Base-by-base conservation (phyloP, 306 rosid genomes). In the Styphnolobium japonicum region DNA sequence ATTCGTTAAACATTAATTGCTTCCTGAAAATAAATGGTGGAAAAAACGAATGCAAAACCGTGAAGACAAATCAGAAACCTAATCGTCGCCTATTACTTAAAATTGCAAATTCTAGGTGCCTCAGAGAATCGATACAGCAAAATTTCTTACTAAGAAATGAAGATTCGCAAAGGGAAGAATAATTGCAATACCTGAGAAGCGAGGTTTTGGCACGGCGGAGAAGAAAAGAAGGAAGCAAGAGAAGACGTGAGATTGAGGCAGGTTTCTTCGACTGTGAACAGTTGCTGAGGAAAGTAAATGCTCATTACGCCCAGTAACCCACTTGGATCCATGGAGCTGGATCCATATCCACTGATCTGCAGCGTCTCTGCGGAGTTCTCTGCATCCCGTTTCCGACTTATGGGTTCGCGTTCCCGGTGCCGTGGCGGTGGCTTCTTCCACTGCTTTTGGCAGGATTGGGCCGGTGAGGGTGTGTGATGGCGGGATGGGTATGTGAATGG, bases 231-330 rank as follows among this genome's bases (percentile, higher is more conserved):
- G 76, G 71, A 51, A 62, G 82, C 2, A 85, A 95, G 94, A 75
- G 85, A 78, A 42, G 87, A 77, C 3, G 82, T 77, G 90, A 95
- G 93, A 49, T 77, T 77, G 76, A 87, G 80, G 84, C 88, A 90
- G 65, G 83, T 74, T n/a, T 90, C 84, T 49, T 95, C 93, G 71
- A 89, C 74, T 7, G 89, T 81, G 88, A 85, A 86, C 5, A 87
- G 85, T 76, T 88, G 86, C 15, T 69, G 87, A 40, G 98, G 92
- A 58, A 94, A 92, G 86, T 94, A 94, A 43, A 69, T 36, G 14
- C 22, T 72, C 37, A 87, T 37, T 12, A 86, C 36, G 19, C 79
- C 86, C 57, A 70, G 67, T 29, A 81, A 36, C 19, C 71, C 83
- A 2, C 31, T 75, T 16, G 78, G 67, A 36, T 84, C 85, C 48